A percentile compares a stretch with the other conserved stretches of the same genome.
These are phyloP conservation scores for Corynespora cassiicola DNA, from an alignment of 2,329 filamentous ascomycete species.

Conservation along the genomic window DNA sequence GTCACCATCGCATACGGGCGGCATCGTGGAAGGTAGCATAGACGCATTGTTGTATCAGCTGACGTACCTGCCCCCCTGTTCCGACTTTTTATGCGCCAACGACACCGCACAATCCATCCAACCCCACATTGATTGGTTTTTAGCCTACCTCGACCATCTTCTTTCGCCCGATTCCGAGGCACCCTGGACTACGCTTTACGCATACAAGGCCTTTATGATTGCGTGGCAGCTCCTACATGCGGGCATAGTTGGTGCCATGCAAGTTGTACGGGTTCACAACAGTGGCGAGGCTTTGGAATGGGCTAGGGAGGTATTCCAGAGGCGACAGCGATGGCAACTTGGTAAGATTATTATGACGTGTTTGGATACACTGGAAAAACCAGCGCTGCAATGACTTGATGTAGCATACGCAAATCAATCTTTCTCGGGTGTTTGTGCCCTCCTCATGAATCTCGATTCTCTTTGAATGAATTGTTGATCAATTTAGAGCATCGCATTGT, in stretches of 20 bases:
- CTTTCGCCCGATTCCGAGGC: conserved; percentile 18
- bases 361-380: conserved; percentile 22
- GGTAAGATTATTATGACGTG: conserved; percentile 22
- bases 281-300: conserved; percentile 21
- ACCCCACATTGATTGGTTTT: conserved; percentile 29
- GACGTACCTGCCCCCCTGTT: conserved; percentile 20
- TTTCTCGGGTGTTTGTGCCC: too few relatives aligned
- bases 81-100: conserved; percentile 22
- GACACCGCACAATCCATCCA: conserved; percentile 18
- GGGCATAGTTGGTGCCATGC: conserved; percentile 19
- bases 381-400: too few relatives aligned
- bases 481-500: too few relatives aligned
- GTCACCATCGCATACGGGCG: conserved; percentile 31
- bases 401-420: too few relatives aligned
- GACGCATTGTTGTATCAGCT: conserved; percentile 20
- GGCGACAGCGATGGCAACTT: conserved; percentile 22
- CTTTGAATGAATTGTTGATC: too few relatives aligned
- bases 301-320: conserved; percentile 23
- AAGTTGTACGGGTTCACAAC: conserved; percentile 21
- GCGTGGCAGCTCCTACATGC: conserved; percentile 25
- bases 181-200: conserved; percentile 26
- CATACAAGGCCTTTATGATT: conserved; percentile 29
- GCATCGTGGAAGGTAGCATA: conserved; percentile 24
- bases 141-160: conserved; percentile 24
- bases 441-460: too few relatives aligned